Conservation (phyloP, 2,329 filamentous ascomycete species). For the Verticillium albo-atrum region DNA sequence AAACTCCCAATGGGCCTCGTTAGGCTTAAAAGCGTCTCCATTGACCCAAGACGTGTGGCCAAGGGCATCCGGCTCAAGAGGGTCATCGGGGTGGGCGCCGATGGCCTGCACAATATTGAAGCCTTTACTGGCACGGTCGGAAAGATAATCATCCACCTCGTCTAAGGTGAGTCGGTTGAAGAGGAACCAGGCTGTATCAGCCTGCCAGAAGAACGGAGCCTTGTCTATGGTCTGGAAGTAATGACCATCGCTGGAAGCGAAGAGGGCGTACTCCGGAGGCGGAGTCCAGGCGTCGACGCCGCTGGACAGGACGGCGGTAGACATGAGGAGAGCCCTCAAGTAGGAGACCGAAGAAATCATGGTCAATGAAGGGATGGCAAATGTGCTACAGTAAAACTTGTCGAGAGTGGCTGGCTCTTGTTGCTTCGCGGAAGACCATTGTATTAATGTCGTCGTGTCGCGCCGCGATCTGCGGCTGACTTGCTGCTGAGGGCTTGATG, state of each 20-base stretch:
- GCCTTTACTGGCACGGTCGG: constrained; percentile 7
- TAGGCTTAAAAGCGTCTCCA: not conserved
- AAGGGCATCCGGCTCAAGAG: not conserved
- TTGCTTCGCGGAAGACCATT: too few relatives aligned
- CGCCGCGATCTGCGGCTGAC: too few relatives aligned
- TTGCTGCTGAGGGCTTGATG: too few relatives aligned
- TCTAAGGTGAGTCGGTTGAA: constrained; percentile 3
- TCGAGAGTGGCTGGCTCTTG: too few relatives aligned
- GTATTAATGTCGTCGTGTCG: too few relatives aligned
- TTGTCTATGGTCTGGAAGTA: constrained; percentile 2
- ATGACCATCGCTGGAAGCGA: constrained; percentile 11
- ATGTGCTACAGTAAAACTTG: too few relatives aligned
- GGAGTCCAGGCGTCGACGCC: not conserved
- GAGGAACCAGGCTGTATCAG: constrained; percentile 6
- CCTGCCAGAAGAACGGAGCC: constrained; percentile 8
- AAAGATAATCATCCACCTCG: constrained; percentile 6
- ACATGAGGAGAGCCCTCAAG: too few relatives aligned
- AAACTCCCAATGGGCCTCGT: not conserved
- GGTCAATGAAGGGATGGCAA: too few relatives aligned
- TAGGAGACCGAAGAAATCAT: too few relatives aligned
- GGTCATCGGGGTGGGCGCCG: not conserved
- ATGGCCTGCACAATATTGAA: constrained; percentile 8
- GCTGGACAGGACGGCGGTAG: not conserved
- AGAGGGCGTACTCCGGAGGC: not conserved
- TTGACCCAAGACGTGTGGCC: not conserved